These are phyloP conservation scores for Arctium lappa DNA, from an alignment of 129 eudicot species.

Conservation along the genomic window DNA sequence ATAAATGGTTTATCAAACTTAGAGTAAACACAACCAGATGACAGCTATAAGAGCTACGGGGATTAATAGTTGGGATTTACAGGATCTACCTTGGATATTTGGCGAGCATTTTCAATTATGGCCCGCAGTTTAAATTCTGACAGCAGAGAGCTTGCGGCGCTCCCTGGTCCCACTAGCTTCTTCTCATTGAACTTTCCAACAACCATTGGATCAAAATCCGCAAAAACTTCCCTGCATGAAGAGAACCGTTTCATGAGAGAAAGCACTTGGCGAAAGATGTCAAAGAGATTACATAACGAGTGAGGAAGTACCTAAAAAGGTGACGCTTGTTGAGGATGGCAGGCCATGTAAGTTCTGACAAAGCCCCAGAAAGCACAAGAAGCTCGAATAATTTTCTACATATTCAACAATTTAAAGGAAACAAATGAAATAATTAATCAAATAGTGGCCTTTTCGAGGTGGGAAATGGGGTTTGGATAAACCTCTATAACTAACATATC, in stretches of 20 bases:
- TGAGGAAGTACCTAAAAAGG: constrained; percentile 38
- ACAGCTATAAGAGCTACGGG: not conserved
- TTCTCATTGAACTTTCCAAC: constrained; percentile 43
- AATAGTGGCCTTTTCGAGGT: not conserved
- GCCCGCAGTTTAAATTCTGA: constrained; percentile 55
- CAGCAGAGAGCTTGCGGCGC: constrained; percentile 43
- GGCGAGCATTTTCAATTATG: constrained; percentile 58
- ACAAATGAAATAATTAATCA: not conserved
- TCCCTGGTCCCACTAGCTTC: constrained; percentile 43
- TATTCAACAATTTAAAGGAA: constrained; percentile 6
- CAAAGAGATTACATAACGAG: not conserved
- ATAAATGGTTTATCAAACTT: not conserved
- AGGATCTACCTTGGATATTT: constrained; percentile 53
- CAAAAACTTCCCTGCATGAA: constrained; percentile 48
- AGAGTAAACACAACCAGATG: constrained; percentile 3
- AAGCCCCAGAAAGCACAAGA: constrained; percentile 56
- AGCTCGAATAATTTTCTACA: constrained; percentile 54
- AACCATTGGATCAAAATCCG: constrained; percentile 41
- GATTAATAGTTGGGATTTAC: not conserved
- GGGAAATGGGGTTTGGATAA: not conserved
- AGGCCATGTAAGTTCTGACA: constrained; percentile 65
- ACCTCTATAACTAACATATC: constrained; percentile 1
- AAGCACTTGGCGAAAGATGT: constrained; percentile 5
- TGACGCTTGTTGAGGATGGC: constrained; percentile 50
- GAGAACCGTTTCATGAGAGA: constrained; percentile 8